A percentile compares a stretch with the other conserved stretches of the same genome.
Evolutionary conservation across 352 stramenopile genomes (phyloP).

Genomic region (Phytophthora capsici): DNA sequence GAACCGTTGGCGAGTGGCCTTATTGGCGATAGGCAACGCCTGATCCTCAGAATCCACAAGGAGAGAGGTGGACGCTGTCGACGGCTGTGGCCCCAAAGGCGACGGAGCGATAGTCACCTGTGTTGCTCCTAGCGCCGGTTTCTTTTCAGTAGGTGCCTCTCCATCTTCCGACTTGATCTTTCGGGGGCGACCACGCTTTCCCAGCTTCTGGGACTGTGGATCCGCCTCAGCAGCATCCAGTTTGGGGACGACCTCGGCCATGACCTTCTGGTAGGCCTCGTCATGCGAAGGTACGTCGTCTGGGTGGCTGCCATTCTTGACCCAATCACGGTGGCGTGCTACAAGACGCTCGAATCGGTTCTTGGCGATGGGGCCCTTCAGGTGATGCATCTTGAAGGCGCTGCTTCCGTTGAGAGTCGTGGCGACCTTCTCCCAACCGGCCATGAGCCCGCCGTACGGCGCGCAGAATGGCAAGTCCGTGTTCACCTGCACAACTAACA

Average conservation of each 20-base stretch:
- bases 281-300: conserved; percentile 30
- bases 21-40: conserved; percentile 17
- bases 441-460: conserved; percentile 37
- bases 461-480: conserved; percentile 39
- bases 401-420: conserved; percentile 39
- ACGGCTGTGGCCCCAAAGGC: conserved; percentile 24
- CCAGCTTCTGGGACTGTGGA: conserved; percentile 22
- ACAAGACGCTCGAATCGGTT: conserved; percentile 47
- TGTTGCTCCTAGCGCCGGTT: neutral
- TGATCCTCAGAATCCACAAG: conserved; percentile 31
- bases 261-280: conserved; percentile 32
- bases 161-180: conserved; percentile 24
- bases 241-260: conserved; percentile 37
- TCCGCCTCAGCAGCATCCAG: conserved; percentile 37
- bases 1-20: conserved; percentile 37
- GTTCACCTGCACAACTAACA: conserved; percentile 40
- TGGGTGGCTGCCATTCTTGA: conserved; percentile 31
- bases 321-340: conserved; percentile 30
- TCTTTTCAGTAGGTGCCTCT: conserved; percentile 9
- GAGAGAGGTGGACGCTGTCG: conserved; percentile 26
- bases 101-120: conserved; percentile 30
- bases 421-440: conserved; percentile 41
- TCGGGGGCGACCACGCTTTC: conserved; percentile 40
- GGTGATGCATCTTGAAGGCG: conserved; percentile 46
- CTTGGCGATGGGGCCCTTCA: conserved; percentile 48